Conservation (phyloP, 2,329 filamentous ascomycete genomes). For the Alternaria sp. region DNA sequence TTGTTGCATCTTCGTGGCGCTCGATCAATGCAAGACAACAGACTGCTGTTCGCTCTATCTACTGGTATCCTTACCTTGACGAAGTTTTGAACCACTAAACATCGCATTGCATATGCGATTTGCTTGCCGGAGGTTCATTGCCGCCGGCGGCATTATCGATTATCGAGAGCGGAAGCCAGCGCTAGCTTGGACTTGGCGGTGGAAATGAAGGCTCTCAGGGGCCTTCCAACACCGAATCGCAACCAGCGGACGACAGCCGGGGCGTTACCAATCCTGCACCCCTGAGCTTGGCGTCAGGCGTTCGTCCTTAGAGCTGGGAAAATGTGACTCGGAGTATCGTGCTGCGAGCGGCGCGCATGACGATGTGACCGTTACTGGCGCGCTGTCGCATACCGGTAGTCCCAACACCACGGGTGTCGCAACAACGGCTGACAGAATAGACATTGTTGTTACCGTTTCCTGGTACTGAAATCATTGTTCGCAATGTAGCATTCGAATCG, state of each 20-base stretch:
- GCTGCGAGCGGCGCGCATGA: background rate
- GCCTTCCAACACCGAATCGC: constrained; percentile 9
- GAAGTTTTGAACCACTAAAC: background rate
- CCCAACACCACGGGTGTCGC: background rate
- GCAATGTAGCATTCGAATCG: background rate
- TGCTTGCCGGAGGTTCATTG: background rate
- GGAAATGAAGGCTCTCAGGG: constrained; percentile 17
- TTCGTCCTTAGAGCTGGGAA: constrained; percentile 1
- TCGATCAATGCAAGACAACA: background rate
- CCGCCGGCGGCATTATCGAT: constrained; percentile 10
- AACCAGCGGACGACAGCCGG: background rate
- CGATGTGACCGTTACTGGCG: background rate
- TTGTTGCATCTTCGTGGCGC: background rate
- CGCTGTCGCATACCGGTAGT: background rate
- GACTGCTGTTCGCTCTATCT: background rate
- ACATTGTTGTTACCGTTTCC: background rate
- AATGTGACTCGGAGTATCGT: constrained; percentile 1
- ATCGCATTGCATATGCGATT: background rate
- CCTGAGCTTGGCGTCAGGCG: background rate
- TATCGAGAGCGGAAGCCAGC: constrained; percentile 8
- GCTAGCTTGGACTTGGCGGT: constrained; percentile 8
- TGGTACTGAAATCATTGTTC: too few relatives aligned
- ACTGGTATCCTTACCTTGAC: background rate
- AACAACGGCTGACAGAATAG: constrained; percentile 1
- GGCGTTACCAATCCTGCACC: background rate